These are phyloP conservation scores for Monosporozyma aerobia DNA, from an alignment of 805 yeast genomes.

Conservation along the genomic window DNA sequence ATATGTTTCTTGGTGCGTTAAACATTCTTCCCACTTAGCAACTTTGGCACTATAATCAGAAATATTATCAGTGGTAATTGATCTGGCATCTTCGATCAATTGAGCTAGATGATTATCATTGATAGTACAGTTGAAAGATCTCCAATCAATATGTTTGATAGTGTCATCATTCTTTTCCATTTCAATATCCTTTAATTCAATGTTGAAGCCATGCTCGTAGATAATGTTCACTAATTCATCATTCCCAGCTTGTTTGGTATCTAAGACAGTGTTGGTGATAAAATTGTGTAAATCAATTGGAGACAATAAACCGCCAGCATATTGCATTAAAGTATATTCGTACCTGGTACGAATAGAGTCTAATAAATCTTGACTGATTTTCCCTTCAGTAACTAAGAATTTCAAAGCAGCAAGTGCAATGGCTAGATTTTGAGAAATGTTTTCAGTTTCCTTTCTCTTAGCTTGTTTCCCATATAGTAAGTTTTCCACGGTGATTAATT, in stretches of 20 bases:
- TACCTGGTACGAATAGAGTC: constrained; percentile 21
- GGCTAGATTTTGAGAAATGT: constrained; percentile 18
- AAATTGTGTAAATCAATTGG: constrained; percentile 19
- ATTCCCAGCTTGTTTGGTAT: constrained; percentile 9
- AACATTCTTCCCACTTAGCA: constrained; percentile 60
- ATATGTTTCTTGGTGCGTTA: constrained; percentile 48
- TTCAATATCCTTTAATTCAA: constrained; percentile 8
- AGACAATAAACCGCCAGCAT: constrained; percentile 18
- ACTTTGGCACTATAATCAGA: constrained; percentile 48
- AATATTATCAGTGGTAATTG: constrained; percentile 27
- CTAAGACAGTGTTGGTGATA: constrained; percentile 10
- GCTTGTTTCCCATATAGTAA: constrained; percentile 19
- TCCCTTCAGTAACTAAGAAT: constrained; percentile 10
- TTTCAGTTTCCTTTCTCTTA: constrained; percentile 16
- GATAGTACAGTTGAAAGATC: constrained; percentile 54
- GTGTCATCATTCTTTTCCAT: constrained; percentile 21
- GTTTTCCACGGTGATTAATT: constrained; percentile 43
- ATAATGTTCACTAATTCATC: constrained; percentile 36
- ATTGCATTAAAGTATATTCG: constrained; percentile 23
- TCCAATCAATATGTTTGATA: constrained; percentile 44
- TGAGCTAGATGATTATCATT: constrained; percentile 66
- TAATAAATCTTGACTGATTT: constrained; percentile 12
- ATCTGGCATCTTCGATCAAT: constrained; percentile 37
- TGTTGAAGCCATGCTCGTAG: constrained; percentile 18
- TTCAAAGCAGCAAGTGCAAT: constrained; percentile 20